Evolutionary conservation across 441 rosid species (phyloP).

Genomic region (Adansonia madagascariensis): DNA sequence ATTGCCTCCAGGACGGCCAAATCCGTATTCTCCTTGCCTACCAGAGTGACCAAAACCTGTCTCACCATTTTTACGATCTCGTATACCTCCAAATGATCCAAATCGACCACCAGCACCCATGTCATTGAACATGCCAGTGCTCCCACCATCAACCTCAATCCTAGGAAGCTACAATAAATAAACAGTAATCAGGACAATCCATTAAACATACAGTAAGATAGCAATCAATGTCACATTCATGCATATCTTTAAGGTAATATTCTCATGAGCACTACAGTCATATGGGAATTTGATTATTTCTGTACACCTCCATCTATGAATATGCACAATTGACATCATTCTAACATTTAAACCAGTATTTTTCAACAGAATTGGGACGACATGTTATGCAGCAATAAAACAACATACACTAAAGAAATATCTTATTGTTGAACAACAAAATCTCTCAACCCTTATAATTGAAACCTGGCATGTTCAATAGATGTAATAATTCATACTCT

Average conservation of each 20-base stretch:
- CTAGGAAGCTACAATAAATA: slow-evolving; percentile 69
- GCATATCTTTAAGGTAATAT: background rate
- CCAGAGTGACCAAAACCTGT: slow-evolving; percentile 48
- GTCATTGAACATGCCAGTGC: slow-evolving; percentile 46
- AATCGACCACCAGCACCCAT: slow-evolving; percentile 49
- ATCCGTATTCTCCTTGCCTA: slow-evolving; percentile 45
- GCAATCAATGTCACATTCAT: slow-evolving; percentile 8
- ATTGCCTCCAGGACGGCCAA: slow-evolving; percentile 45
- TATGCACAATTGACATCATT: slow-evolving; percentile 2
- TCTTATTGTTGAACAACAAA: background rate
- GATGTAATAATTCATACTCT: background rate
- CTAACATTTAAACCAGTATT: background rate
- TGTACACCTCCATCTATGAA: background rate
- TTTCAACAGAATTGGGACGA: background rate
- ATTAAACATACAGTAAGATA: background rate
- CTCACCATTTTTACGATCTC: slow-evolving; percentile 50
- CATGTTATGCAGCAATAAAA: background rate
- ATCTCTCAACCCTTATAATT: background rate
- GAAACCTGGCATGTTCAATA: background rate
- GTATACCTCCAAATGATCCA: slow-evolving; percentile 50
- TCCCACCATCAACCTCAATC: slow-evolving; percentile 59
- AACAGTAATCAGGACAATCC: slow-evolving; percentile 18
- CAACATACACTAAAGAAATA: background rate
- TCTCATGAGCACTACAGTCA: background rate
- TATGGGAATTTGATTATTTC: background rate